Evolutionary conservation across 1,284 basidiomycete genomes (phyloP), one percentile per base, ranked within the genome.

Genomic region (Sporisorium exsertum): DNA sequence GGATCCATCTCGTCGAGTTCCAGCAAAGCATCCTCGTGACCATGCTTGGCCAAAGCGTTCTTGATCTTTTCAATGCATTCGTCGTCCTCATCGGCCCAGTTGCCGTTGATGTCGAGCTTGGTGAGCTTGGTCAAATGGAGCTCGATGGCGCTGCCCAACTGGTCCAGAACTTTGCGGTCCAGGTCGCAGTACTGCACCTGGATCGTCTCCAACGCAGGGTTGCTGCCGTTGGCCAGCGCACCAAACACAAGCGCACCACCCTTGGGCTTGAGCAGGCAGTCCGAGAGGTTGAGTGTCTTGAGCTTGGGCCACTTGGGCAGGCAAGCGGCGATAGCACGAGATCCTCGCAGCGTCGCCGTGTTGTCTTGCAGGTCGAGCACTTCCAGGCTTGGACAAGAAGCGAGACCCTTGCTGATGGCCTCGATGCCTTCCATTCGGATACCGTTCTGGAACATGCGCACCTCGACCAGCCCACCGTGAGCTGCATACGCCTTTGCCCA

Each of bases 301-400:
- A 99, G 88, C 5, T 88, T 85, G 0, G 90, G 90, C 92, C 93
- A 98, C 16, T 74, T 77, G 42, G 78, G 72, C 43, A 98, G 87
- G 2, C 91, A 89, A 35, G 88, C 88, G 6, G 93, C 91, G 88
- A 97, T 92, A 10, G 92, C 92, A 59, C 90, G 86, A 26, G 91
- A 90, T 26, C 92, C 94, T 50, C 90, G 89, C 47, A 87, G 85
- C 26, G 93, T 94, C 78, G 95, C 94, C 0, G 95, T 95, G 87
- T 99, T 99, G 87, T 99, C 96, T 87, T 97, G 94, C 58, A 99
- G 87, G 88, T 99, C 95, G 80, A 99, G 89, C 69, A 91, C 87
- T 84, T 91, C 89, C 63, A 99, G 88, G 52, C 88, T 87, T 1
- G 88, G 87, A 85, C 92, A 93, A 61, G 91, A 88, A 16, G 91